Conservation (phyloP, 2,329 filamentous ascomycete genomes). For the Alternaria conjuncta region DNA sequence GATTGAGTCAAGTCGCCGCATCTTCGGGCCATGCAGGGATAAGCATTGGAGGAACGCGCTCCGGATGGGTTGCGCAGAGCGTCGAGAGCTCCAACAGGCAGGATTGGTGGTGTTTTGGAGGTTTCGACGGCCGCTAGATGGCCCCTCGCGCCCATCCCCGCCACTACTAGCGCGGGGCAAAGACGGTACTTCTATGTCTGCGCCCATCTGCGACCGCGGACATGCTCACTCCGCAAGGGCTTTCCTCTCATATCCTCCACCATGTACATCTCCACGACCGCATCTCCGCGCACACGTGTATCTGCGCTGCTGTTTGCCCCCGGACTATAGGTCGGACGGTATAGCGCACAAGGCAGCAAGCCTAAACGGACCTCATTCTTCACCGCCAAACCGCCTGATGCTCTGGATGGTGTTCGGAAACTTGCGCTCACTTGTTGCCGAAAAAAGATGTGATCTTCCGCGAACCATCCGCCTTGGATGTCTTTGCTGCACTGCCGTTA, state of each 20-base stretch:
- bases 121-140: slow-evolving; percentile 2
- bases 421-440: slow-evolving; percentile 51
- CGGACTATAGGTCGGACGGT: slow-evolving; percentile 6
- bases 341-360: slow-evolving; percentile 23
- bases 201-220: slow-evolving; percentile 4
- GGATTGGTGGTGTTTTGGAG: slow-evolving; percentile 12
- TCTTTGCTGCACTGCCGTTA: slow-evolving; percentile 58
- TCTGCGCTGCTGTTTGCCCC: neutral
- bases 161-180: slow-evolving; percentile 19
- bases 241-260: neutral
- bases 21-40: slow-evolving; percentile 15
- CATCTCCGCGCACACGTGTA: neutral
- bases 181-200: neutral
- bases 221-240: neutral
- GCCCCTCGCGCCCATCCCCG: slow-evolving; percentile 8
- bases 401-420: neutral
- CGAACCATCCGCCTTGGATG: slow-evolving; percentile 56
- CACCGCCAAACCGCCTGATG: slow-evolving; percentile 13
- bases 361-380: slow-evolving; percentile 18
- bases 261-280: neutral
- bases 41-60: slow-evolving; percentile 9
- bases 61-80: slow-evolving; percentile 17
- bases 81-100: neutral
- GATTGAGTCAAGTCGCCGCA: neutral
- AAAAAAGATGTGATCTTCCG: slow-evolving; percentile 67